Percentiles rank a stretch among this genome's conserved stretches.
Conservation (phyloP, 2,329 filamentous ascomycete species). For the Pseudophaeomoniella oleicola region DNA sequence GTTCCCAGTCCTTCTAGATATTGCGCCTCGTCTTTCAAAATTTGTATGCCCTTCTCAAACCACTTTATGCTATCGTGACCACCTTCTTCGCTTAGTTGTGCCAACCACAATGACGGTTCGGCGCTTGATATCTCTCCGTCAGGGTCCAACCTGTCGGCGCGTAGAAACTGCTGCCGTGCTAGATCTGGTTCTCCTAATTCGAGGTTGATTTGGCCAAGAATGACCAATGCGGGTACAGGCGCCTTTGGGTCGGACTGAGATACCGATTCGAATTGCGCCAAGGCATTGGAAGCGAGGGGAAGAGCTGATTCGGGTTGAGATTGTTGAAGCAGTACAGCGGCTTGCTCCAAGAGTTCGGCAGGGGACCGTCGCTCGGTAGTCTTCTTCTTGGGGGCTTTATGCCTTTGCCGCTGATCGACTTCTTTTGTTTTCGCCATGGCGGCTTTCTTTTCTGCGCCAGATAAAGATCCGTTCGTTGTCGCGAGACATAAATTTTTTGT, state of each 20-base stretch:
- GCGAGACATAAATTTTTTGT: too few species aligned
- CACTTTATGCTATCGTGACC: slow-evolving; percentile 45
- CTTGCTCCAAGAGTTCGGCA: slow-evolving; percentile 41
- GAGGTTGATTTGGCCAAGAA: slow-evolving; percentile 69
- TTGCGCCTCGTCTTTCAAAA: slow-evolving; percentile 44
- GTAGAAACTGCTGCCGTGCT: slow-evolving; percentile 57
- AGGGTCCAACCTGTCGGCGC: slow-evolving; percentile 61
- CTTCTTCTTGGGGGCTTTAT: neutral
- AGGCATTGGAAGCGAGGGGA: slow-evolving; percentile 36
- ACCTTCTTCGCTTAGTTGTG: slow-evolving; percentile 62
- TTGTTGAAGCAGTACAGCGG: slow-evolving; percentile 41
- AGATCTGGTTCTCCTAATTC: slow-evolving; percentile 68
- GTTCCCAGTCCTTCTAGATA: slow-evolving; percentile 16
- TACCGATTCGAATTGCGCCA: slow-evolving; percentile 16
- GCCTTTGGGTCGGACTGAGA: slow-evolving; percentile 18
- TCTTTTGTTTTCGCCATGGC: neutral
- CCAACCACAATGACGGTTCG: slow-evolving; percentile 71
- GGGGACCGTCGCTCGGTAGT: slow-evolving; percentile 28
- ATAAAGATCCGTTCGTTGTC: too few species aligned
- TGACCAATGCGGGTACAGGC: slow-evolving; percentile 47
- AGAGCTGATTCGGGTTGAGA: slow-evolving; percentile 44
- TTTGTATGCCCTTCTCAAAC: slow-evolving; percentile 51
- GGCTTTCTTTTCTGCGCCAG: too few species aligned
- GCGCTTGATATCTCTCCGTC: slow-evolving; percentile 57
- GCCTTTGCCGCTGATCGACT: neutral